A percentile compares a stretch with the other conserved stretches of the same genome.
These are phyloP conservation scores for Cyclotella baltica DNA, from an alignment of 108 stramenopile species.

Conservation along the genomic window DNA sequence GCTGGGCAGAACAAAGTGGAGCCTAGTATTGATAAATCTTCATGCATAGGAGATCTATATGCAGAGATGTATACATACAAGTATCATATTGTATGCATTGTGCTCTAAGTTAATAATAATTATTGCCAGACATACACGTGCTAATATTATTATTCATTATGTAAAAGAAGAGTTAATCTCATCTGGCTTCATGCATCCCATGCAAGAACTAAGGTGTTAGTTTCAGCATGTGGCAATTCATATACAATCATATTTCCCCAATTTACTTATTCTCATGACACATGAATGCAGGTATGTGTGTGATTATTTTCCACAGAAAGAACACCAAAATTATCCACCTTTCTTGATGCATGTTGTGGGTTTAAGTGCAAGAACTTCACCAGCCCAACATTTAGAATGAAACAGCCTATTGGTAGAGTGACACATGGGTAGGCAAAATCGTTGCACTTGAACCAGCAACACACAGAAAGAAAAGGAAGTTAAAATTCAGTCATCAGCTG, in stretches of 20 bases:
- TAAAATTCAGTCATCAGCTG: neutral
- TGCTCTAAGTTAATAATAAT: neutral
- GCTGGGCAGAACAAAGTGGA: no score
- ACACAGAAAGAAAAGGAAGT: neutral
- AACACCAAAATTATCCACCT: neutral
- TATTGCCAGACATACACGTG: neutral
- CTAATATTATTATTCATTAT: neutral
- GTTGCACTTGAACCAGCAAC: no score
- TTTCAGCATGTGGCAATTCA: neutral
- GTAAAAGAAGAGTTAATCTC: neutral
- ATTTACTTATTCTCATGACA: neutral
- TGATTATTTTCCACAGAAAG: neutral
- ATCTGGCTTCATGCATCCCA: slow-evolving; percentile 6
- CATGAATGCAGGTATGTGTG: neutral
- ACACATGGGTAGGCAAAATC: no score
- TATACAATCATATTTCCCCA: neutral
- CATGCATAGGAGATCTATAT: no score
- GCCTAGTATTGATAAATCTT: no score
- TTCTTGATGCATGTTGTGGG: neutral
- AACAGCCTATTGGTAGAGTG: no score
- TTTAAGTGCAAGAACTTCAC: no score
- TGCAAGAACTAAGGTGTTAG: slow-evolving; percentile 5
- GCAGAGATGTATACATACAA: no score
- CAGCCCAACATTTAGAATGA: no score
- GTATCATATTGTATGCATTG: neutral